Percentiles rank a stretch among this genome's conserved stretches.
These are phyloP conservation scores for Tagetes patula DNA, from an alignment of 129 eudicot species.

Conservation along the genomic window DNA sequence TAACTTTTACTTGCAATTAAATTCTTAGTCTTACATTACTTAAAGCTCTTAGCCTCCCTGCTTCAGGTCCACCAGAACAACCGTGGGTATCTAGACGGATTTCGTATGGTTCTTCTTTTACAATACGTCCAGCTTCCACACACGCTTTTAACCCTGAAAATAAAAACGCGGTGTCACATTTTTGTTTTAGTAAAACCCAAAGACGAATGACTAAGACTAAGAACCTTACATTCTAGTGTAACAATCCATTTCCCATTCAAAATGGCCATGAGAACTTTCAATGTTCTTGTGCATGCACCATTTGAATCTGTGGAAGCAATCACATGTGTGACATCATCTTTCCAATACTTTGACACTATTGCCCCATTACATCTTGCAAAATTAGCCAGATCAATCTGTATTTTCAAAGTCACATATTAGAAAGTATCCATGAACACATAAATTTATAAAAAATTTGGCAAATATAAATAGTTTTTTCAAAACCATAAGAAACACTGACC, in stretches of 20 bases:
- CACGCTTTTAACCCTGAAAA: slow-evolving; percentile 79
- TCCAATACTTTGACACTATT: slow-evolving; percentile 58
- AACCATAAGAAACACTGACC: not conserved
- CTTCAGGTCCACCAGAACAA: slow-evolving; percentile 66
- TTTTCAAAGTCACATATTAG: not conserved
- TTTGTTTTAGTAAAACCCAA: not conserved
- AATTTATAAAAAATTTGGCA: not conserved
- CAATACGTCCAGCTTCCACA: slow-evolving; percentile 36
- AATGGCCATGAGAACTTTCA: slow-evolving; percentile 89
- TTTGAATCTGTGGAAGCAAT: slow-evolving; percentile 74
- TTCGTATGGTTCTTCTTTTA: slow-evolving; percentile 77
- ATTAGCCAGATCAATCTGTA: slow-evolving; percentile 62
- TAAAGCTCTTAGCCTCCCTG: slow-evolving; percentile 59
- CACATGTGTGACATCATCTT: slow-evolving; percentile 75
- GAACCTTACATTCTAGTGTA: slow-evolving; percentile 63
- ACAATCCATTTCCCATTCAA: slow-evolving; percentile 86
- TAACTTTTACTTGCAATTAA: not conserved
- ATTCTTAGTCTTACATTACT: slow-evolving; percentile 45
- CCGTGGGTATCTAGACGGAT: slow-evolving; percentile 71
- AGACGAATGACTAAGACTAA: not conserved
- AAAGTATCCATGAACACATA: not conserved
- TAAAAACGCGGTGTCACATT: not conserved
- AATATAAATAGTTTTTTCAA: not conserved
- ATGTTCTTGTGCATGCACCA: slow-evolving; percentile 86
- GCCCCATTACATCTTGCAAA: slow-evolving; percentile 69